Percentiles rank a stretch among this genome's conserved stretches.
These are phyloP conservation scores for Eucalyptus melliodora DNA, from an alignment of 345 rosid genomes.

Conservation along the genomic window DNA sequence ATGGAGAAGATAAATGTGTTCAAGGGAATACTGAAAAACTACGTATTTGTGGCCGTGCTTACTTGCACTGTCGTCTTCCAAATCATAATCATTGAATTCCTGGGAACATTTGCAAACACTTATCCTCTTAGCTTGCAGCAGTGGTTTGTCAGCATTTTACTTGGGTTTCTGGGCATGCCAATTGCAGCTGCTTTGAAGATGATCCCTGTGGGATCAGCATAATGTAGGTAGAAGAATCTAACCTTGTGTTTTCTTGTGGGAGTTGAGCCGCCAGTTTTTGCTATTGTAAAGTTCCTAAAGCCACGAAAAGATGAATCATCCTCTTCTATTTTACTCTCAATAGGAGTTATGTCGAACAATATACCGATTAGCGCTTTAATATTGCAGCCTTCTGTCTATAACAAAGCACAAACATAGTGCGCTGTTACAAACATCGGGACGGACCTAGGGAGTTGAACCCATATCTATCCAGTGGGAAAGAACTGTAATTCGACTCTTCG, in stretches of 20 bases:
- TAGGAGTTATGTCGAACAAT: background rate
- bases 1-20: slow-evolving; percentile 69
- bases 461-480: background rate
- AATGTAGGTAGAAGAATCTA: background rate
- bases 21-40: slow-evolving; percentile 52
- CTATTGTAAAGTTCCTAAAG: background rate
- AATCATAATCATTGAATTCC: slow-evolving; percentile 48
- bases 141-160: slow-evolving; percentile 59
- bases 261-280: background rate
- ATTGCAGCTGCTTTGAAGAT: slow-evolving; percentile 72
- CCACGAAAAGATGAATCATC: background rate
- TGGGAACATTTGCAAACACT: slow-evolving; percentile 69
- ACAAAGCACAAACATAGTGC: background rate
- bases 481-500: background rate
- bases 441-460: background rate
- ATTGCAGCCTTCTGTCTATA: background rate
- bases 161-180: slow-evolving; percentile 97
- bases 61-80: slow-evolving; percentile 52
- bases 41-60: slow-evolving; percentile 48
- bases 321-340: background rate
- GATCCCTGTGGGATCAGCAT: slow-evolving; percentile 49
- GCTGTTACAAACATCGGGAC: background rate
- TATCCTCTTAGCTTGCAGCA: slow-evolving; percentile 53
- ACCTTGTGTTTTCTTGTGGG: background rate
- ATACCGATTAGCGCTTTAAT: background rate